Base-by-base conservation (phyloP, 2,329 filamentous ascomycete species). In the Hymenoscyphus fructigenus region DNA sequence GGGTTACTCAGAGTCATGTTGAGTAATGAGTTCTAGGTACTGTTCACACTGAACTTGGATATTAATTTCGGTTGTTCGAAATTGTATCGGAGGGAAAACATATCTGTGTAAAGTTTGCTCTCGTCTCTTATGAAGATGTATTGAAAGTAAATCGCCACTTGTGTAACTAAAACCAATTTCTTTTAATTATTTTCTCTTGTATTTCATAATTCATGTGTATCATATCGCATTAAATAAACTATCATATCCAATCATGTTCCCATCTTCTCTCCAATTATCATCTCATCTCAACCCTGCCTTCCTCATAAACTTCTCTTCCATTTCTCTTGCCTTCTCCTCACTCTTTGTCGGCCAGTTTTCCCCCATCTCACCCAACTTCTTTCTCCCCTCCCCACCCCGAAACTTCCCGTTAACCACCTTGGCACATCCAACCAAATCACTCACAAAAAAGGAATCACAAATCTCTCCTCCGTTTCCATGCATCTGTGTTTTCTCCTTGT, bases 381-480 rank as follows among this genome's bases (percentile, higher is more conserved):
- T 41, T 10, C 28, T 32, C 44, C 50, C 55, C 36, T 55, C 20
- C n/a, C 41, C 61, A 7, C 29, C 41, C 23, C 50, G 29, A 23
- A 55, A 53, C 32, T 28, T 44, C 41, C 41, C 59, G n/a, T 29
- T 36, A 2, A 41, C 59, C n/a, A n/a, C 17, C 28, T 32, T 55
- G 1, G 29, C 61, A 63, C 61, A 63, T 10, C 32, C 61, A 28
- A 63, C 28, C 56, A 63, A 41, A 50, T 63, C 61, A 59, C 38
- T 56, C 10, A 59, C 61, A 38, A 36, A 59, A 38, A 59, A 59
- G 3, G 56, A 59, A 29, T 63, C 41, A 23, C 61, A 63, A 23
- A 26, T 14, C 14, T 41, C 56, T 14, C 60, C 23, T 15, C 60
- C 60, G 50, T 57, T 57, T 3, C 50, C 34, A n/a, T 55, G n/a